Percentiles rank a stretch among this genome's conserved stretches.
Conservation (phyloP, 78 protist genomes). For the Isochrysis galbana region DNA sequence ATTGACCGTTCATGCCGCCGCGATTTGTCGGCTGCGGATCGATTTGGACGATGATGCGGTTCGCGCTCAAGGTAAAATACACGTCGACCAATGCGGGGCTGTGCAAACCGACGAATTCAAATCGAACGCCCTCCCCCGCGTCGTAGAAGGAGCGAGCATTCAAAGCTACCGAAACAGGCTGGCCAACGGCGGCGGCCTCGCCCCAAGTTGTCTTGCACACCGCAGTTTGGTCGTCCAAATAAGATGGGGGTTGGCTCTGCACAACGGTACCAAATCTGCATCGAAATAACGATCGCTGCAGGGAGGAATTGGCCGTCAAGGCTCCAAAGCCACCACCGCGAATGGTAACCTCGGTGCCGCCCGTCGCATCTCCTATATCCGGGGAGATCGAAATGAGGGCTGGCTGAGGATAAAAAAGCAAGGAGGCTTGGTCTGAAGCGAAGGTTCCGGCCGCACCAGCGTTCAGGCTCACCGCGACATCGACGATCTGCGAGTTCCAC, state of each 20-base stretch:
- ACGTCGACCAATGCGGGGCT: background rate
- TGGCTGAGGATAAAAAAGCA: background rate
- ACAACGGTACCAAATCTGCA: background rate
- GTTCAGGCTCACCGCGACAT: background rate
- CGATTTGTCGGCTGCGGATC: conserved; percentile 2
- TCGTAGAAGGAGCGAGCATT: background rate
- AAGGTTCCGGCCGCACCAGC: background rate
- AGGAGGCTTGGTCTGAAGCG: background rate
- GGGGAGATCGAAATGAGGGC: background rate
- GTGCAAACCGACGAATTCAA: background rate
- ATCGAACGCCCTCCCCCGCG: background rate
- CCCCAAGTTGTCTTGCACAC: background rate
- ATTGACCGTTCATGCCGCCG: background rate
- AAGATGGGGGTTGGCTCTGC: background rate
- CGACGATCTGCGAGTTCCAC: background rate
- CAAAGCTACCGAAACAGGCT: background rate
- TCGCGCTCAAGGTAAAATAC: background rate
- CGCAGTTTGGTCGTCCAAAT: background rate
- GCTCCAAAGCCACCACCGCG: background rate
- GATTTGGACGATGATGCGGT: background rate
- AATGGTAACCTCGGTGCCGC: background rate
- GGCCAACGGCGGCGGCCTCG: background rate
- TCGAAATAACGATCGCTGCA: background rate
- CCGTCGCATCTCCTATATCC: background rate
- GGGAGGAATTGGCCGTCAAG: background rate